Base-by-base conservation (phyloP, 257 asterid species). In the Eucommia ulmoides region DNA sequence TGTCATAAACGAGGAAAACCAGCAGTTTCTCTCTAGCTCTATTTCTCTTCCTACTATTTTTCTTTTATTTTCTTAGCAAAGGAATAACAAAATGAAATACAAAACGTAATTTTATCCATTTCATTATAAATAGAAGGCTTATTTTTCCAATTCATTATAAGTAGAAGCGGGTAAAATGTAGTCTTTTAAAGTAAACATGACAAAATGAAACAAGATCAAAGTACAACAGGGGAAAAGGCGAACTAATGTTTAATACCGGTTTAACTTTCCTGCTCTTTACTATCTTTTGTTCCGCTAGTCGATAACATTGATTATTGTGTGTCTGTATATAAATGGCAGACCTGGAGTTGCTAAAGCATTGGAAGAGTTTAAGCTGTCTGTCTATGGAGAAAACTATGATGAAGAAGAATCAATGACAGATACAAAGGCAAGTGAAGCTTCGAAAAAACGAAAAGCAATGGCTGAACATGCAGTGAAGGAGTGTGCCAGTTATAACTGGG, bases 291-390 rank as follows among this genome's bases (percentile, higher is more conserved):
- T 50, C 22, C 45, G 26, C 35, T 21, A n/a, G 14, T 5, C 10
- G 23, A 41, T 11, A 6, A 42, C 3, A 18, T 38, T 23, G 35
- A 1, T 23, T 24, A 11, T 19, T 17, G 26, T 41, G 2, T 23
- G 19, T 41, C n/a, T 10, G 19, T 49, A 15, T 26, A 3, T 19
- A 45, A 24, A 25, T 49, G 65, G 54, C 59, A 91, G 98, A 55
- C 96, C 94, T 22, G 93, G 86, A 58, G 61, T 83, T 54, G 92
- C 81, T 1, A 89, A 85, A 72, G 92, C 92, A 54, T 25, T 89
- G 51, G 96, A 85, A 64, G 94, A 86, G 53, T 77, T 89, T 73
- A 82, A 86, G 71, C 58, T 76, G 44, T 85, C 81, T 24, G 91
- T 83, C 7, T 83, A 73, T 58, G 98, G 98, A 65, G 85, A 85